Evolutionary conservation across 192 early-diverging fungal species (phyloP).

Genomic region (Endogone sp.): DNA sequence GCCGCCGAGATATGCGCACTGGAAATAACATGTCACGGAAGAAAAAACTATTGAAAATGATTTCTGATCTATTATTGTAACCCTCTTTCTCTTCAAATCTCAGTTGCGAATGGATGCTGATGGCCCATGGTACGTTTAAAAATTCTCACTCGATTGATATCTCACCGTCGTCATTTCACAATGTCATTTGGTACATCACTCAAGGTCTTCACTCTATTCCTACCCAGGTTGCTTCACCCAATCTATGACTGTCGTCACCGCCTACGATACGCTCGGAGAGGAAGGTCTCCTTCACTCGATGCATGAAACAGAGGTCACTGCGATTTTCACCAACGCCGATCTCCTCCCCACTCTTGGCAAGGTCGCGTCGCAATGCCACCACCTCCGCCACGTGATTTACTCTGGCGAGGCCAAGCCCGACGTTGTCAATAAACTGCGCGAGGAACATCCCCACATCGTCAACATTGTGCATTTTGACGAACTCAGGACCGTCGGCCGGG

Average conservation of each 20-base stretch:
- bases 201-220: background rate
- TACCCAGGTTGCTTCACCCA: conserved; percentile 59
- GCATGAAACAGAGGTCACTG: conserved; percentile 69
- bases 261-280: conserved; percentile 82
- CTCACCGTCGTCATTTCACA: background rate
- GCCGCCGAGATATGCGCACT: too few relatives aligned
- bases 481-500: conserved; percentile 58
- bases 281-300: conserved; percentile 81
- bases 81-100: background rate
- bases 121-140: conserved; percentile 26
- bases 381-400: conserved; percentile 68
- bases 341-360: conserved; percentile 62
- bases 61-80: too few relatives aligned
- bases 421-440: conserved; percentile 43
- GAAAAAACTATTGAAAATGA: too few relatives aligned
- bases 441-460: conserved; percentile 25
- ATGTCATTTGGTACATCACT: background rate
- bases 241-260: conserved; percentile 75
- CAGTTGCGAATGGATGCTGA: conserved; percentile 29
- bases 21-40: too few relatives aligned
- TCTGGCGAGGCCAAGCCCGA: conserved; percentile 54
- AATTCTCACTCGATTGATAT: too few relatives aligned
- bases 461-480: conserved; percentile 64
- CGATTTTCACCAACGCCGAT: conserved; percentile 72
- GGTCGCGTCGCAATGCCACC: conserved; percentile 53